Base-by-base conservation (phyloP, 75 land plant species). In the Cunninghamia lanceolata region DNA sequence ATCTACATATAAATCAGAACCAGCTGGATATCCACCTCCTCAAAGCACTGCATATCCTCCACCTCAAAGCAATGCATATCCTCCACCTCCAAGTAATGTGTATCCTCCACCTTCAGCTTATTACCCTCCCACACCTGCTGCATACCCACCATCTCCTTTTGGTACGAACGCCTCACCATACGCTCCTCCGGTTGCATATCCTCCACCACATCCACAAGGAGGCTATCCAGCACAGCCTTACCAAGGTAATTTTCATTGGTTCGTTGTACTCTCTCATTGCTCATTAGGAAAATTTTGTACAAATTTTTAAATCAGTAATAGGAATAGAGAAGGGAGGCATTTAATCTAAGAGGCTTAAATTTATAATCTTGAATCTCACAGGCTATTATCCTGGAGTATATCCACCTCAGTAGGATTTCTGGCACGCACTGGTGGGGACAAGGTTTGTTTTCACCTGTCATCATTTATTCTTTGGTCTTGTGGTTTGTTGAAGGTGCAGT, bases 1-100 rank as follows among this genome's bases (percentile, higher is more conserved):
- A 38, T 45, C 77, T 75, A 42, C 84, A 28, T 46, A 75, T 68
- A 38, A 59, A 85, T 35, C 85, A 19, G 40, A 25, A 34, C 85
- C 82, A 30, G 19, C 77, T 73, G 46, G 54, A 21, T 59, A 85
- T 19, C 85, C 83, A 32, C 84, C 89, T 30, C 83, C 84, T n/a
- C 47, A 7, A 82, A 47, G 59, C 38, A 47, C 19, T 40, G 80
- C 39, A n/a, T 85, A 87, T 34, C 87, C 85, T 42, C 83, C 88
- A 40, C 83, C 84, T 34, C 50, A 3, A 82, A 50, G 63, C 35
- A 34, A 83, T 39, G 85, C 21, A 35, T 89, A 89, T 82, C 76
- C 91, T 71, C 75, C 86, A 15, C 91, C 88, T 28, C 89, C 88
- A 78, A 80, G 82, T n/a, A n/a, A 84, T 11, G 85, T 35, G 34